Evolutionary conservation across 2,329 filamentous ascomycete genomes (phyloP), one percentile per base, ranked within the genome.

Genomic region (Xylaria sp.): DNA sequence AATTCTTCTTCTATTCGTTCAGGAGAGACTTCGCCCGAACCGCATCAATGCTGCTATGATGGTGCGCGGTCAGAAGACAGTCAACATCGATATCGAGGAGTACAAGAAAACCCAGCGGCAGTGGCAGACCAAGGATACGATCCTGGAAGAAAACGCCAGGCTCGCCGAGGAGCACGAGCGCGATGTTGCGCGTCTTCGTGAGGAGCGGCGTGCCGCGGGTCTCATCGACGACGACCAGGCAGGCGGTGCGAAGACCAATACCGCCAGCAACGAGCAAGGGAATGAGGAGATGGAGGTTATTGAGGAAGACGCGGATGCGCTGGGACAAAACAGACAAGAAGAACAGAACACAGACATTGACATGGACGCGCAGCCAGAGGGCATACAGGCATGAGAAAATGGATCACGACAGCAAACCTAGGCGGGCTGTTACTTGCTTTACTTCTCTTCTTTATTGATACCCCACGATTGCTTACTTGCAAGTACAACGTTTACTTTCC

Each of bases 1-100:
- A 30, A 68, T 14, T 39, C 14, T 27, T 12, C n/a, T 45, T 30
- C n/a, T 17, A 2, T 24, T 6, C 27, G 4, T 50, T 30, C 21
- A 71, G 80, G 93, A 96, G 80, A 85, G 88, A 39, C 83, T 88
- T 61, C 85, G 90, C 70, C 89, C 91, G 0, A 80, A 82, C 2
- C 85, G 87, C 69, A 85, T 97, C 72, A 89, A 88, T 69, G 84
- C 85, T 42, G 88, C 88, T 4, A 82, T 96, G 64, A 86, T 86
- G 76, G 76, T 78, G 34, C 76, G 76, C 42, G 88, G 88, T 64
- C 82, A 86, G 72, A 87, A 89, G 80, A 84, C 84, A 34, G 82
- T 85, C 51, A 80, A 79, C 74, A 89, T 91, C 71, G 84, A 89
- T 75, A 80, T 90, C 30, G 86, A 89, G 39, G 86, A 88, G 78